Conservation (phyloP, 1,284 basidiomycete species). For the Leccinum glutinopallens region DNA sequence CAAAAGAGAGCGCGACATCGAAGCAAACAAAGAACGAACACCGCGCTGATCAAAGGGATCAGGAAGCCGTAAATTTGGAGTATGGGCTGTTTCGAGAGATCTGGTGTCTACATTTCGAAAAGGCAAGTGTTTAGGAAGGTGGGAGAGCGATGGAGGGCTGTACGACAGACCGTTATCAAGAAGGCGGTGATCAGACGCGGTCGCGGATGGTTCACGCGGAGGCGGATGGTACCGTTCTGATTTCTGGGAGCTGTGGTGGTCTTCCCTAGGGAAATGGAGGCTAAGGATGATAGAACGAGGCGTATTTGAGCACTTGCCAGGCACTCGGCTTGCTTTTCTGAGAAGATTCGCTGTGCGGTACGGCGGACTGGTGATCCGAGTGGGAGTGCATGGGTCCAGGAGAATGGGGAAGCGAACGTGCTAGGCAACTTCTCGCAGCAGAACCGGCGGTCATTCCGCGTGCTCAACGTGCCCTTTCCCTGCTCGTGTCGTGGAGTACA, state of each 20-base stretch:
- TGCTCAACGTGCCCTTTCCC: conserved; percentile 20
- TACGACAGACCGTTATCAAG: conserved; percentile 37
- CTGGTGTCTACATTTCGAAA: conserved; percentile 34
- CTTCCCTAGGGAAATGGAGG: conserved; percentile 32
- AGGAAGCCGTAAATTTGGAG: conserved; percentile 39
- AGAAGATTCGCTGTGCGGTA: conserved; percentile 29
- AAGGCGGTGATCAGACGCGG: conserved; percentile 36
- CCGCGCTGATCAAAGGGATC: conserved; percentile 40
- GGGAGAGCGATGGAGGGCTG: conserved; percentile 27
- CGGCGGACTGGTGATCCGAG: conserved; percentile 35
- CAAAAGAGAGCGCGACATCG: conserved; percentile 38
- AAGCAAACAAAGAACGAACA: conserved; percentile 43
- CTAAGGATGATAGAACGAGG: conserved; percentile 25
- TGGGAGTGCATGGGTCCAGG: conserved; percentile 33
- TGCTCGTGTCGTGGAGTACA: conserved; percentile 6
- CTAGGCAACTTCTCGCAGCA: conserved; percentile 11
- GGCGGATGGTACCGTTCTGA: conserved; percentile 26
- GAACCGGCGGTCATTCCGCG: conserved; percentile 20
- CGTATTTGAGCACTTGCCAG: conserved; percentile 34
- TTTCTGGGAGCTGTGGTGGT: conserved; percentile 28
- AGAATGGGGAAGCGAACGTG: conserved; percentile 27
- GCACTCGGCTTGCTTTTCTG: conserved; percentile 28
- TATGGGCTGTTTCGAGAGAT: conserved; percentile 37
- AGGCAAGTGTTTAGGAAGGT: conserved; percentile 32
- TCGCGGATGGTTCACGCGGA: conserved; percentile 28